These are phyloP conservation scores for Vicia sativa DNA, from an alignment of 306 rosid genomes.

Conservation along the genomic window DNA sequence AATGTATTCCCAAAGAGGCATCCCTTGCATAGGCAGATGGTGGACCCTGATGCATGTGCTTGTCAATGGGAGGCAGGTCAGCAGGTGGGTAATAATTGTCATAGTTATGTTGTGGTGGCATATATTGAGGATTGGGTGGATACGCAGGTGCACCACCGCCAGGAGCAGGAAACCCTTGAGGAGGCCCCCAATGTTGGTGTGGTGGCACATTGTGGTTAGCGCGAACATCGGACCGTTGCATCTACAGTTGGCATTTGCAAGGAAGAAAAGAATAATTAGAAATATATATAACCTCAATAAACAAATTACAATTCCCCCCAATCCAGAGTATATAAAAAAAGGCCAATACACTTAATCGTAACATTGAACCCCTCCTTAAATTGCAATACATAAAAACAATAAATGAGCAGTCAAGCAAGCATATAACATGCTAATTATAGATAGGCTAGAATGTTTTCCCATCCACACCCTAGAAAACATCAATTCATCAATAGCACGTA, in stretches of 20 bases:
- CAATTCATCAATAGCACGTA: conserved; percentile 6
- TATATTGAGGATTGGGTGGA: conserved; percentile 58
- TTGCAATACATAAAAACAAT: not conserved
- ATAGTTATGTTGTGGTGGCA: conserved; percentile 54
- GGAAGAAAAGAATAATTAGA: conserved; percentile 13
- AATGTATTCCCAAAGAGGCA: conserved; percentile 44
- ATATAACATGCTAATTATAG: conserved; percentile 3
- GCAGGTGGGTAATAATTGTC: conserved; percentile 55
- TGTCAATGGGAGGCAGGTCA: conserved; percentile 52
- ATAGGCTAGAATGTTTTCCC: conserved; percentile 20
- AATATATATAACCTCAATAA: conserved; percentile 16
- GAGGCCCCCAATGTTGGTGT: conserved; percentile 61
- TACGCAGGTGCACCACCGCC: conserved; percentile 50
- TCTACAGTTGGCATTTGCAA: conserved; percentile 41
- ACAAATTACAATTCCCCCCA: not conserved
- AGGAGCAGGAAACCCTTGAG: conserved; percentile 56
- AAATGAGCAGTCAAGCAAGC: not conserved
- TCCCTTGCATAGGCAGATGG: conserved; percentile 51
- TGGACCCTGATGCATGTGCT: conserved; percentile 51
- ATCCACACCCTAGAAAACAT: conserved; percentile 24
- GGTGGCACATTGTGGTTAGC: conserved; percentile 53
- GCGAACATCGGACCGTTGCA: conserved; percentile 55
- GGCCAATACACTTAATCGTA: not conserved
- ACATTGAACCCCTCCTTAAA: conserved; percentile 30
- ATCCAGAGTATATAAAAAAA: conserved; percentile 5